Evolutionary conservation across 2,329 filamentous ascomycete species (phyloP), one percentile per base, ranked within the genome.

Genomic region (Pseudodiploospora longispora): DNA sequence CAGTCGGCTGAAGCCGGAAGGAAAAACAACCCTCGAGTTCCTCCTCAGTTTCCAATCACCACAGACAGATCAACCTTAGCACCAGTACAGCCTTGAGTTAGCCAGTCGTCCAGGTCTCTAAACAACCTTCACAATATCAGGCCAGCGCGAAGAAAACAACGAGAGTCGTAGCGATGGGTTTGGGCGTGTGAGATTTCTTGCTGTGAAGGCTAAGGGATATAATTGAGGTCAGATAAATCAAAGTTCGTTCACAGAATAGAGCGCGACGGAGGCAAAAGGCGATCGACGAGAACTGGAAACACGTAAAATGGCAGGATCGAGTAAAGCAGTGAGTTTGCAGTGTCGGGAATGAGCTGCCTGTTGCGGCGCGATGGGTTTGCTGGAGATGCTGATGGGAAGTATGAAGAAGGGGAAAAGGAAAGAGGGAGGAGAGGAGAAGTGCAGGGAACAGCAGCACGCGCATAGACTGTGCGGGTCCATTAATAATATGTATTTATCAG

Each of bases 11-110:
- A 54, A 53, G 57, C 61, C 59, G 57, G 53, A 55, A 56, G 59
- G 57, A 58, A 56, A 63, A 57, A 56, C 49, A 59, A 59, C 53
- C 59, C 62, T 58, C 53, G 55, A 57, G 52, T 49, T 62, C 63
- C 63, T 57, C 62, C 62, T 60, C 60, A 56, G 54, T 59, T 60
- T 58, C 60, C 52, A 55, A 57, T 56, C 59, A 63, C 57, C 57
- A 57, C 57, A 47, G 49, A 50, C 46, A 54, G 43, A 60, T 59
- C 55, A 46, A 40, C 47, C 47, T 46, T 52, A 53, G 55, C 50
- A 56, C 57, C 59, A 60, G 51, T 45, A 52, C 53, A 47, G 35
- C 54, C 56, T 51, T 43, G 30, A 48, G 55, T 60, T 57, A 63
- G 61, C 50, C 47, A 55, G 50, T 48, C 38, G 51, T 50, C 49